Evolutionary conservation across 768 basidiomycete genomes (phyloP), one percentile per base, ranked within the genome.

Genomic region (Ramaria sp.): DNA sequence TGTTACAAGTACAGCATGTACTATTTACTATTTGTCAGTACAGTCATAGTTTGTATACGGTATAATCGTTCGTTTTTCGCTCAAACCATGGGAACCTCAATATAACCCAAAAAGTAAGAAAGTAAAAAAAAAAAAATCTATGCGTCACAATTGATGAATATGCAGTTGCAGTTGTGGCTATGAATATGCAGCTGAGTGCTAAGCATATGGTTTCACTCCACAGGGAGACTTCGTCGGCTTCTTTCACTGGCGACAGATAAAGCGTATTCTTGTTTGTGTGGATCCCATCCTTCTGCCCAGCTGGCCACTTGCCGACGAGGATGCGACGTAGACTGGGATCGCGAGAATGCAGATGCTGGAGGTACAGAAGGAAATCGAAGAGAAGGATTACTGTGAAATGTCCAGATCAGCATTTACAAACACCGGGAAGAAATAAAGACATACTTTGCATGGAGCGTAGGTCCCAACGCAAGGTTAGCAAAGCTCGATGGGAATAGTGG

Each of bases 401-500:
- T 41, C 31, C 19, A 46, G 39, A 19, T 50, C 22, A 34, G 27
- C 27, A 27, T 27, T 27, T 20, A 56, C 41, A 43, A 22, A 20
- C 37, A n/a, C 48, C 27, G 19, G 50, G 11, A 19, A 30, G 2
- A 31, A 9, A 38, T 30, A 17, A 52, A 39, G n/a, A 67, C 77
- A 46, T 62, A 78, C 77, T 74, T 80, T 17, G 78, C 78, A 13
- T 70, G 68, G 63, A 90, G 69, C 22, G 85, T 89, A 20, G 88
- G 88, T 34, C 78, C 79, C 37, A 77, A 62, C 24, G 79, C 78
- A 60, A 91, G 68, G 54, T 78, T 77, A 33, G 86, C 80, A 68
- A 91, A 94, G 65, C 80, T 88, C 61, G 80, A 84, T 3, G 88
- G 87, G 72, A 94, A 94, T 7, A 91, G 70, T 13, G 89, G 90